Evolutionary conservation across 2,329 filamentous ascomycete species (phyloP).

Genomic region (Orbilia oligospora): DNA sequence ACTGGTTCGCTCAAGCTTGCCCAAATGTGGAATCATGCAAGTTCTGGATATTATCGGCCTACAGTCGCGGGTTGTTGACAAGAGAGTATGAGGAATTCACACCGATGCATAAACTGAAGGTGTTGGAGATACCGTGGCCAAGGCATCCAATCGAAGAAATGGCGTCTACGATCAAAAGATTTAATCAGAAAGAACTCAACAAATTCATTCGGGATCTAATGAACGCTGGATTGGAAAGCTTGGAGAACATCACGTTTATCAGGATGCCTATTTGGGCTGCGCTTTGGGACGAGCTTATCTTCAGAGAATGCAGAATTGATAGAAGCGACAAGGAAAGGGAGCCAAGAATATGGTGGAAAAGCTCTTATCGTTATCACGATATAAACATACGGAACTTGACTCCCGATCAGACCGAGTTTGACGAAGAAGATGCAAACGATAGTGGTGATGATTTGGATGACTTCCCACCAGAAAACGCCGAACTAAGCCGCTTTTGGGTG

Average conservation of each 20-base stretch:
- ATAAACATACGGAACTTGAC: neutral
- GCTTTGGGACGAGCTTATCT: neutral
- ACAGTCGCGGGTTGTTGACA: neutral
- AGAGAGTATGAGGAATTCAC: neutral
- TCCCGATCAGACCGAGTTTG: neutral
- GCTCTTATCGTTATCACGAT: neutral
- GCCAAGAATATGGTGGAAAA: neutral
- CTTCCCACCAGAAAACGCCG: neutral
- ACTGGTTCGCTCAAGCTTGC: constrained; percentile 6
- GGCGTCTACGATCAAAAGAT: too few relatives aligned
- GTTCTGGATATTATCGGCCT: accelerated
- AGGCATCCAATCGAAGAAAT: neutral
- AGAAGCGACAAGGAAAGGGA: neutral
- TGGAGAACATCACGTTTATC: neutral
- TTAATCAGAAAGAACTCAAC: neutral
- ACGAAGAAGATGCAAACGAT: neutral
- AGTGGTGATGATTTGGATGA: constrained; percentile 4
- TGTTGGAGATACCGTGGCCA: neutral
- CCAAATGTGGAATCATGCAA: neutral
- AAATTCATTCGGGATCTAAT: neutral
- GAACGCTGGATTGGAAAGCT: neutral
- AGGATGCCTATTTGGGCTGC: neutral
- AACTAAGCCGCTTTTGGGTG: too few relatives aligned
- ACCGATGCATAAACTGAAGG: neutral
- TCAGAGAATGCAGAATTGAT: neutral